A percentile compares a stretch with the other conserved stretches of the same genome.
These are phyloP conservation scores for Exophiala aquamarina DNA, from an alignment of 2,329 filamentous ascomycete genomes.

Conservation along the genomic window DNA sequence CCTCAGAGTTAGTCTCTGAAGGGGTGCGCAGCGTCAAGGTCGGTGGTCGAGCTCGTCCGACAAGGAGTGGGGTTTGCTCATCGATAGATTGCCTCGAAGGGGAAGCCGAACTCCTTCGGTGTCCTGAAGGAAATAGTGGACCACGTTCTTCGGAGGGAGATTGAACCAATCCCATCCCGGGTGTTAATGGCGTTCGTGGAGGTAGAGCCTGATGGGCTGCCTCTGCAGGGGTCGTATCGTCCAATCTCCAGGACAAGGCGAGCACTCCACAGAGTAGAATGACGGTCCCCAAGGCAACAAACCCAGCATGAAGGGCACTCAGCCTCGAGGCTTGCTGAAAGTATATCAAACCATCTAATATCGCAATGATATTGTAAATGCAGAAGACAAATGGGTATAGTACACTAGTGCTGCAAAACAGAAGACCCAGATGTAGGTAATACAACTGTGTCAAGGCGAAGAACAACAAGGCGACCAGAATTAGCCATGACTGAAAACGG, in stretches of 20 bases:
- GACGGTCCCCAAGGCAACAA: conserved; percentile 79
- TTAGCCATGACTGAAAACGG: conserved; percentile 91
- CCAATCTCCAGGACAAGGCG: conserved; percentile 89
- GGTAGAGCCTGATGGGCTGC: conserved; percentile 49
- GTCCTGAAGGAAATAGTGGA: conserved; percentile 35
- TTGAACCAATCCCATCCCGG: conserved; percentile 73
- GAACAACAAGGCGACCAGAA: conserved; percentile 75
- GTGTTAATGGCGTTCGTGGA: conserved; percentile 66
- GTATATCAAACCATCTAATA: conserved; percentile 94
- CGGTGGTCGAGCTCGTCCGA: conserved; percentile 23
- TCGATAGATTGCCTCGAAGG: conserved; percentile 25
- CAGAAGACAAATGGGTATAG: conserved; percentile 97
- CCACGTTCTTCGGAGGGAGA: conserved; percentile 41
- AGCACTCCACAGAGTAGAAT: conserved; percentile 86
- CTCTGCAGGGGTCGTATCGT: conserved; percentile 54
- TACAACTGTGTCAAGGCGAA: conserved; percentile 90
- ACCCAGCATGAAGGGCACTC: conserved; percentile 66
- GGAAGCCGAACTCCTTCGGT: conserved; percentile 28
- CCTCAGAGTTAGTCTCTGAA: conserved; percentile 57
- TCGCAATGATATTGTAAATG: conserved; percentile 98
- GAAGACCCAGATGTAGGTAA: conserved; percentile 89
- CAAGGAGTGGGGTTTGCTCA: conserved; percentile 33
- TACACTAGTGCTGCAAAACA: conserved; percentile 91
- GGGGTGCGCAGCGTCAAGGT: conserved; percentile 34
- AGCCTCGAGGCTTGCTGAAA: conserved; percentile 86